Base-by-base conservation (phyloP, 306 rosid genomes). In the Spatholobus suberectus region DNA sequence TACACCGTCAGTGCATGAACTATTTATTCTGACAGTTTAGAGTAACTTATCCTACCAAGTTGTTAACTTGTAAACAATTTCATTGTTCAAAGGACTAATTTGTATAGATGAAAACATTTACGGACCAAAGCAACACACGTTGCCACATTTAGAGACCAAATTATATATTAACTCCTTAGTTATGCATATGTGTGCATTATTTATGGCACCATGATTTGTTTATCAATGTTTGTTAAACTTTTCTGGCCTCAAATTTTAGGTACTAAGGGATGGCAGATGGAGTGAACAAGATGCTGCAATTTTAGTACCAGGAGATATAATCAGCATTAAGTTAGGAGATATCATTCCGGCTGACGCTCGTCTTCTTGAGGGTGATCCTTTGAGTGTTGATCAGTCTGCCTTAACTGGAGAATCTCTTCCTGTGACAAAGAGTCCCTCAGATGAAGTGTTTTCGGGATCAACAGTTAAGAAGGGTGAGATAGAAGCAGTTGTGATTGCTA, bases 301-400 rank as follows among this genome's bases (percentile, higher is more conserved):
- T 65, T 86, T 95, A 70, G 98, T 95, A 37, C 99, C 98, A 0
- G 99, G 99, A 62, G 98, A 95, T 85, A 90, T 93, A 78, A 89
- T 95, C 84, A 93, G 94, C 88, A 95, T 95, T 47, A 95, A 95
- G 73, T 82, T 93, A 70, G 99, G 99, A 72, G 99, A 95, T 34
- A 95, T 95, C 52, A 72, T 95, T 69, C 99, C 98, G 4, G 99
- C 99, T 35, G 99, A 95, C 81, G 99, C 98, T 4, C 98, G 99
- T 40, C 99, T 95, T 83, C 98, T 95, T 2, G 96, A 95, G 85
- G 99, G 99, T 5, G 99, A 95, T 83, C 90, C 98, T 55, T 77
- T 95, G 47, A 95, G 95, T 72, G 91, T 95, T 83, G 99, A 95
- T 84, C 99, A 95, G 76, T 95, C 99, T 79, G 99, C 98, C 38